phyloP scores from a whole-genome alignment of 805 yeast genomes.

The Wickerhamomyces sydowiorum region DNA sequence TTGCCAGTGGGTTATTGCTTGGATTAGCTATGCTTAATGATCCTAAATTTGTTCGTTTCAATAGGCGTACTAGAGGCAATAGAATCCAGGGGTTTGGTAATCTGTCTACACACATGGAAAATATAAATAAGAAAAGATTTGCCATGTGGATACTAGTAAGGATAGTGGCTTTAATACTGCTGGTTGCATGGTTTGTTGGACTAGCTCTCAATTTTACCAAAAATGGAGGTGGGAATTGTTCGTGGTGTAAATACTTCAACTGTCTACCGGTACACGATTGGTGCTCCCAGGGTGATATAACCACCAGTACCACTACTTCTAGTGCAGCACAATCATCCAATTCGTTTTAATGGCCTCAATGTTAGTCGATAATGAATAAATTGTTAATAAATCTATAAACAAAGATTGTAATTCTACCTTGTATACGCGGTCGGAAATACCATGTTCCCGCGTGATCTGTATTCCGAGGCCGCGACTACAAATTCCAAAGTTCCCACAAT shows the following conservation, averaged over 20 bases:
- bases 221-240: constrained; percentile 46
- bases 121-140: constrained; percentile 34
- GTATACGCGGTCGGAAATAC: no score
- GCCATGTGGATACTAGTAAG: constrained; percentile 49
- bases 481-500: no score
- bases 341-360: no score
- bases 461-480: no score
- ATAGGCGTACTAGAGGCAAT: constrained; percentile 9
- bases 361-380: no score
- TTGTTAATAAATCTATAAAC: no score
- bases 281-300: constrained; percentile 47
- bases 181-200: constrained; percentile 43
- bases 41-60: constrained; percentile 38
- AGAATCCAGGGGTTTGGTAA: background rate
- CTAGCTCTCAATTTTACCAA: constrained; percentile 43
- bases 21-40: constrained; percentile 48
- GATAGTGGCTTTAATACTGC: constrained; percentile 35
- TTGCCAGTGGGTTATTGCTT: constrained; percentile 50
- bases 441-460: no score
- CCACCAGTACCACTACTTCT: constrained; percentile 2
- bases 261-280: constrained; percentile 68
- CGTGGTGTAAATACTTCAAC: constrained; percentile 70
- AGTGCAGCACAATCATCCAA: background rate
- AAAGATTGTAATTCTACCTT: no score
- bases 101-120: constrained; percentile 3